Evolutionary conservation across 2,329 filamentous ascomycete genomes (phyloP).

Genomic region (Elsinoe arachidis): DNA sequence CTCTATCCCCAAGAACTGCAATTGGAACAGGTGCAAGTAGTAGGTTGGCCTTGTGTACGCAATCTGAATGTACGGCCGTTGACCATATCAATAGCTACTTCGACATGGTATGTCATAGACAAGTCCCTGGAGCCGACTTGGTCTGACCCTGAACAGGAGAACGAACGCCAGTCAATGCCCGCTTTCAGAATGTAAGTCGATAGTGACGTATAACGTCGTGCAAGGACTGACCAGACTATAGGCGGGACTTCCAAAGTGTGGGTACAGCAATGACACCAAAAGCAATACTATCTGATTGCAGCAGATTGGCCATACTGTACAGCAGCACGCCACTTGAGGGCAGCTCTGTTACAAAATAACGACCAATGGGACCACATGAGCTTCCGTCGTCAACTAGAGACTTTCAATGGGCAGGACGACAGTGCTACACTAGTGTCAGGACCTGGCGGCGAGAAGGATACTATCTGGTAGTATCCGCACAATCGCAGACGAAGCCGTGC

Average conservation of each 20-base stretch:
- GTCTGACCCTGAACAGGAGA: conserved; percentile 35
- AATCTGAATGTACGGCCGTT: background rate
- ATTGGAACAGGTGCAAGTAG: conserved; percentile 82
- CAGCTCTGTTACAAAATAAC: conserved; percentile 48
- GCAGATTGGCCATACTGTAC: conserved; percentile 84
- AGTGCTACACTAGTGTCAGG: conserved; percentile 58
- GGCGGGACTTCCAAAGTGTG: conserved; percentile 44
- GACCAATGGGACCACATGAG: conserved; percentile 51
- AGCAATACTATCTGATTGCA: background rate
- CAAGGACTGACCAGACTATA: conserved; percentile 20
- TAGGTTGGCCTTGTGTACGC: conserved; percentile 30
- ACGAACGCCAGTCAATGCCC: conserved; percentile 76
- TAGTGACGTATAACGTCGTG: background rate
- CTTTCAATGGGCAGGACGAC: conserved; percentile 54
- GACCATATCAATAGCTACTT: conserved; percentile 18
- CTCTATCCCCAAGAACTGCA: conserved; percentile 76
- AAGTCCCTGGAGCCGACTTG: background rate
- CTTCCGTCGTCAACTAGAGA: conserved; percentile 69
- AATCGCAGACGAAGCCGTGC: background rate
- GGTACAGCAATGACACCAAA: background rate
- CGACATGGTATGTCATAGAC: conserved; percentile 23
- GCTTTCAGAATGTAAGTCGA: conserved; percentile 74
- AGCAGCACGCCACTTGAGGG: conserved; percentile 61
- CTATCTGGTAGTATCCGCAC: conserved; percentile 58
- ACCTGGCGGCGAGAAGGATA: conserved; percentile 61